A percentile compares a stretch with the other conserved stretches of the same genome.
Evolutionary conservation across 148 eudicot genomes (phyloP).

Genomic region (Vaccinium corymbosum): DNA sequence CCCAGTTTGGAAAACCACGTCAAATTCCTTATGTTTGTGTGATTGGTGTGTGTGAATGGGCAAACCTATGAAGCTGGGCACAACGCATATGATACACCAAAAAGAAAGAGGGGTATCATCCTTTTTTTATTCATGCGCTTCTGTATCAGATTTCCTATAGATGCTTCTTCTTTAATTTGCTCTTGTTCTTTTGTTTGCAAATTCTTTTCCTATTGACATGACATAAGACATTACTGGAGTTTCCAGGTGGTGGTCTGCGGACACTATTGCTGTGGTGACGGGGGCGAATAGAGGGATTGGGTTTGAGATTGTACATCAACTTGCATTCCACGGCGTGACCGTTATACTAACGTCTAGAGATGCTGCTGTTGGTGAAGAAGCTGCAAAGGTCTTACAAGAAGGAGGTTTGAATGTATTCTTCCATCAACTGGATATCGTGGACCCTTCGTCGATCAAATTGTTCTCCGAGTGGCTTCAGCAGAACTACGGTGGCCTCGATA

Average conservation of each 20-base stretch:
- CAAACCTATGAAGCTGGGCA: too few relatives aligned
- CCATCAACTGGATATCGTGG: conserved; percentile 87
- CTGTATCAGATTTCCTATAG: not conserved
- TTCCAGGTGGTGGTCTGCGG: conserved; percentile 85
- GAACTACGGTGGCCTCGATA: conserved; percentile 69
- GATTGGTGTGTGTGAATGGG: too few relatives aligned
- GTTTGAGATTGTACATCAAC: conserved; percentile 82
- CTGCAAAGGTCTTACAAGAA: conserved; percentile 78
- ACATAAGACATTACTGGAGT: not conserved
- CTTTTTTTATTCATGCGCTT: not conserved
- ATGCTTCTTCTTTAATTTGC: not conserved
- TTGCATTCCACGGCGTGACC: conserved; percentile 71
- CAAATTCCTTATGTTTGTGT: too few relatives aligned
- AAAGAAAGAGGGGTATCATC: not conserved
- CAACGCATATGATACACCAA: not conserved
- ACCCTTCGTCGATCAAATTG: conserved; percentile 49
- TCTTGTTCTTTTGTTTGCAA: not conserved
- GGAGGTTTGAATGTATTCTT: conserved; percentile 61
- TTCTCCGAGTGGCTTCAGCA: conserved; percentile 63
- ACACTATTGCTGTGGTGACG: conserved; percentile 83
- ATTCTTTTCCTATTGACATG: not conserved
- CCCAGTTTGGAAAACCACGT: too few relatives aligned
- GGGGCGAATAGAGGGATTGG: conserved; percentile 98
- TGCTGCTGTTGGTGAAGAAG: conserved; percentile 68
- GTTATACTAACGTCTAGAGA: conserved; percentile 81